Evolutionary conservation across 352 stramenopile species (phyloP), one percentile per base, ranked within the genome.

Genomic region (Phytophthora kernoviae): DNA sequence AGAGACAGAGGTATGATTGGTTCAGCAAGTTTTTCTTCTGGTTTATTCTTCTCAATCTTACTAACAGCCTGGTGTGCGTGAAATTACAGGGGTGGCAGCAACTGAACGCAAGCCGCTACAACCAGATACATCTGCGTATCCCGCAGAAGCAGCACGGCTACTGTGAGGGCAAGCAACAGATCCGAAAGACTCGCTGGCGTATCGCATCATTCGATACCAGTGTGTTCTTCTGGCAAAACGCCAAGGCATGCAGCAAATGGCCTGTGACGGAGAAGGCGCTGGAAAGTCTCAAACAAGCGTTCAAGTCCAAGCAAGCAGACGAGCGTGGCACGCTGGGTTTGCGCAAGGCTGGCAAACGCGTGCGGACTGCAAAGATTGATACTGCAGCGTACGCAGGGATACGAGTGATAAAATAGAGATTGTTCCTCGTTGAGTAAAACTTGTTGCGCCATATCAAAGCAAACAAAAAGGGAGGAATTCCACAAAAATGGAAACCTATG

Each of bases 141-240:
- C 62, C 79, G 22, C 88, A 96, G 62, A 90, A 92, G 32, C 77
- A 95, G 20, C 91, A 98, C 54, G 88, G 87, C 7, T 98, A 97
- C 68, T 96, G 83, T 48, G 91, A 98, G 58, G 91, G 91, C 49
- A 96, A 94, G 53, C 90, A 97, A 65, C 91, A 98, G 50, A 88
- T 96, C 45, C 79, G 91, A 22, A 89, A 88, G 61, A 96, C 81
- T 20, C 76, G 86, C 7, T 96, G 88, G 83, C 87, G 90, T 22
- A 91, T 97, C 24, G 87, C 91, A 44, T 98, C 93, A 9, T 98
- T 98, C 65, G 92, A 98, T 64, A 98, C 96, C 22, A 98, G 90
- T 61, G 78, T 98, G 5, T 98, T 98, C 67, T 98, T 98, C 65
- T 96, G 96, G 75, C 96, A 98, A 62, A 98, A 98, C 60, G 63